Base-by-base conservation (phyloP, 257 asterid genomes). In the Solanum etuberosum region DNA sequence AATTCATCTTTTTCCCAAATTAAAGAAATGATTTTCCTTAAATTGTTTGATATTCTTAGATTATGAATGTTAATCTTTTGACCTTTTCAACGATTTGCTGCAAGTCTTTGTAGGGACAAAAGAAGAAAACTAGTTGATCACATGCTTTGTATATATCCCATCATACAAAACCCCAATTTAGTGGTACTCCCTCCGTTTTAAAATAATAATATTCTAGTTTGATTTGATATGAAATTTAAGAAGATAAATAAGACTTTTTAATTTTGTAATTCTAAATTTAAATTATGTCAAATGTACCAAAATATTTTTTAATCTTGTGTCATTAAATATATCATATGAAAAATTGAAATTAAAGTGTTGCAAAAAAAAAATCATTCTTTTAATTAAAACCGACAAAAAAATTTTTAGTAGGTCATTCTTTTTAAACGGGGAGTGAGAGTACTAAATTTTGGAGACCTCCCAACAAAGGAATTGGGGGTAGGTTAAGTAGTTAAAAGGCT, bases 91-190 rank as follows among this genome's bases (percentile, higher is more conserved):
- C 2, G 34, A 76, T 76, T 35, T 37, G 20, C n/a, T 74, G 13
- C 82, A 74, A 74, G 82, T 35, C 20, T 37, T 74, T 76, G 83
- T 76, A 38, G 83, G 83, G 83, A 37, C 83, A 76, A 76, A 38
- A 76, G 57, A 38, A 38, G 83, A 76, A 80, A 18, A 80, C 67
- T 46, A 46, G 85, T 46, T 80, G 68, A 80, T 80, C 68, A 80
- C 85, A 46, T 80, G 67, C 15, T 80, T 80, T 80, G 68, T 80
- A 80, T 29, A 46, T 29, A 80, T 80, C 85, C 85, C 23, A 29
- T 35, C 63, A 29, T 80, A 80, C 85, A 46, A 80, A 80, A 46
- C 67, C 29, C 85, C 10, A 80, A 29, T 27, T 43, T 80, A 80
- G 29, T 29, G 54, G 23, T 78, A 46, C 61, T 51, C 61, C 61